Conservation (phyloP, 2,329 filamentous ascomycete genomes). For the Exophiala spinifera region DNA sequence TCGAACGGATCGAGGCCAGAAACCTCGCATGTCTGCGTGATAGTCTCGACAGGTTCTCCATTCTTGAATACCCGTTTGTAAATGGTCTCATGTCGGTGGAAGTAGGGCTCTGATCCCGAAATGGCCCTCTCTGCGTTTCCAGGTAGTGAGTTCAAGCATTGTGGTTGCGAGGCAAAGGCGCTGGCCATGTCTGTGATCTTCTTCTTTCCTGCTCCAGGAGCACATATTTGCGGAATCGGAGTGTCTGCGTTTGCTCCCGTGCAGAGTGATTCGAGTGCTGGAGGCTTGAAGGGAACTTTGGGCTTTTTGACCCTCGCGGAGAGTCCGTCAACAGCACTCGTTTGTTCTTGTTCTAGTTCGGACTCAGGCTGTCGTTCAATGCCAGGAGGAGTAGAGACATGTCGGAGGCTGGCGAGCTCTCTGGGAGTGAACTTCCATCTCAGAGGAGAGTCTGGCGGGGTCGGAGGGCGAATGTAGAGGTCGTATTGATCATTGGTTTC, state of each 20-base stretch:
- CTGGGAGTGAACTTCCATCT: conserved; percentile 5
- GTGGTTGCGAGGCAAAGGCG: neutral
- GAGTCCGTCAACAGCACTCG: neutral
- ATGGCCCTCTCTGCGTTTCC: neutral
- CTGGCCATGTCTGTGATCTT: neutral
- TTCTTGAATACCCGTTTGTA: neutral
- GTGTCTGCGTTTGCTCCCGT: neutral
- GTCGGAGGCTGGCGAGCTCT: neutral
- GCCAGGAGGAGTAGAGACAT: conserved; percentile 2
- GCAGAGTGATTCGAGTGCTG: neutral
- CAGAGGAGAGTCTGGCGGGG: conserved; percentile 7
- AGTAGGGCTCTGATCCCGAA: neutral
- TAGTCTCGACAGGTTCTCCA: conserved; percentile 4
- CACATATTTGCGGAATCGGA: neutral
- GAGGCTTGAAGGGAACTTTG: conserved; percentile 4
- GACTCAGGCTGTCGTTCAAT: neutral
- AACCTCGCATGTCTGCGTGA: conserved; percentile 5
- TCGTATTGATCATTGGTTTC: neutral
- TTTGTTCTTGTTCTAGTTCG: neutral
- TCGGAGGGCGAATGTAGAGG: neutral
- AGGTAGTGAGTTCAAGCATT: neutral
- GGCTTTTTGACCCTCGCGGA: neutral
- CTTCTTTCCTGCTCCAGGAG: neutral
- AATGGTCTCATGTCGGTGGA: conserved; percentile 6
- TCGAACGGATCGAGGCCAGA: neutral